A percentile compares a stretch with the other conserved stretches of the same genome.
Evolutionary conservation across 2,329 filamentous ascomycete genomes (phyloP).

Genomic region (Claviceps purpurea): DNA sequence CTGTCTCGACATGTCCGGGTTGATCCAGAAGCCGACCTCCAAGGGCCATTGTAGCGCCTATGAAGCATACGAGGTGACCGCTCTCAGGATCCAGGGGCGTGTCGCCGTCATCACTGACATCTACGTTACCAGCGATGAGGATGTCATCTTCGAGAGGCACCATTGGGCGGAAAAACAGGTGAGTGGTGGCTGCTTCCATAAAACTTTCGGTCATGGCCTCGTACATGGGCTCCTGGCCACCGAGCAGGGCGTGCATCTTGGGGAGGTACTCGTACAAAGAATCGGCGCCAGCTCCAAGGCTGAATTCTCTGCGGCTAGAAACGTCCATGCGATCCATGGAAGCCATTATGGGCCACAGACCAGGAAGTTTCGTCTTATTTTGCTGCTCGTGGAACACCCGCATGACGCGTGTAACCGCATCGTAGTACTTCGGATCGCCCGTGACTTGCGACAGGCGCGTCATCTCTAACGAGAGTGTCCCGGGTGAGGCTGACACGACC

Average conservation of each 20-base stretch:
- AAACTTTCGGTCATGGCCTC: conserved; percentile 41
- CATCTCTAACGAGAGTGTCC: conserved; percentile 60
- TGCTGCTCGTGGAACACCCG: conserved; percentile 53
- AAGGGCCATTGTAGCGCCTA: conserved; percentile 37
- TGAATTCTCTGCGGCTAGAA: conserved; percentile 14
- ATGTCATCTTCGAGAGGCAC: conserved; percentile 38
- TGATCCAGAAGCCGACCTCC: conserved; percentile 30
- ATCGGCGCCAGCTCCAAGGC: conserved; percentile 27
- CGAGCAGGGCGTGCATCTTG: conserved; percentile 64
- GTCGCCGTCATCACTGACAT: conserved; percentile 11
- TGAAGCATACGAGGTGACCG: conserved; percentile 37
- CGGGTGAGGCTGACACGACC: conserved; percentile 35
- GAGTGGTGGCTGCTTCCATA: conserved; percentile 39
- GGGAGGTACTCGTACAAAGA: conserved; percentile 72
- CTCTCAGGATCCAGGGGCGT: conserved; percentile 18
- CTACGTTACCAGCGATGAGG: conserved; percentile 34
- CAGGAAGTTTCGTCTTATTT: conserved; percentile 51
- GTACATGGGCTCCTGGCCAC: conserved; percentile 41
- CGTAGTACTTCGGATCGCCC: conserved; percentile 59
- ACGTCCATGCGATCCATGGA: conserved; percentile 41
- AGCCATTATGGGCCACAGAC: conserved; percentile 57
- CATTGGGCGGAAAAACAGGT: conserved; percentile 52
- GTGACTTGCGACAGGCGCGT: conserved; percentile 62
- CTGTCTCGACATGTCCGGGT: conserved; percentile 28
- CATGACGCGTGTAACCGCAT: conserved; percentile 55